Evolutionary conservation across 352 stramenopile genomes (phyloP).

Genomic region (Phytophthora cactorum): DNA sequence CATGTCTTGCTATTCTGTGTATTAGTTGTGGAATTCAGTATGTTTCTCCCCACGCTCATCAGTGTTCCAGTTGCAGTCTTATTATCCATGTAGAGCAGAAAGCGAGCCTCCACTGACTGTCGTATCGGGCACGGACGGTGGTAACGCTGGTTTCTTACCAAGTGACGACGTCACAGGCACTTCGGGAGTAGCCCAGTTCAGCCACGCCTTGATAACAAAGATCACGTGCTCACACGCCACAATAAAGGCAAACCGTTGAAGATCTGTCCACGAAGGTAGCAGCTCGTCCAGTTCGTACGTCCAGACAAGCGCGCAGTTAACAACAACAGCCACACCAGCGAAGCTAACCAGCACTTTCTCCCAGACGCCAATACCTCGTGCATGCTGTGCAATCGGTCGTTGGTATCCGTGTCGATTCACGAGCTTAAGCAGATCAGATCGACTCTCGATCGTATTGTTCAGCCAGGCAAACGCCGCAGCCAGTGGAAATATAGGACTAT

Average conservation of each 20-base stretch:
- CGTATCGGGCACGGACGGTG: slow-evolving; percentile 6
- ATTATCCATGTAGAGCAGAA: slow-evolving; percentile 12
- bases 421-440: slow-evolving; percentile 94
- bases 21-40: slow-evolving; percentile 8
- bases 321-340: slow-evolving; percentile 91
- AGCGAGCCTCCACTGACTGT: slow-evolving; percentile 2
- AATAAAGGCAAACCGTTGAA: slow-evolving; percentile 70
- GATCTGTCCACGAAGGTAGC: slow-evolving; percentile 57
- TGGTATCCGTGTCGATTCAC: slow-evolving; percentile 87
- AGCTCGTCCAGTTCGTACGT: slow-evolving; percentile 66
- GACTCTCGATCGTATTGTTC: slow-evolving; percentile 93
- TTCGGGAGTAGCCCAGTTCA: slow-evolving; percentile 62
- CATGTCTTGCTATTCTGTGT: not conserved
- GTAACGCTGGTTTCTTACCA: slow-evolving; percentile 25
- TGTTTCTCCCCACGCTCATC: not conserved
- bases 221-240: slow-evolving; percentile 67
- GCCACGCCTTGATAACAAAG: slow-evolving; percentile 60
- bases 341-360: slow-evolving; percentile 93
- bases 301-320: slow-evolving; percentile 94
- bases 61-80: not conserved
- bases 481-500: slow-evolving; percentile 91
- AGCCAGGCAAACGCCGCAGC: slow-evolving; percentile 91
- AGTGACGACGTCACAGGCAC: slow-evolving; percentile 31
- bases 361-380: slow-evolving; percentile 93
- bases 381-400: slow-evolving; percentile 88